Conservation (phyloP, 2,329 filamentous ascomycete genomes). For the Diplodia scrobiculata region DNA sequence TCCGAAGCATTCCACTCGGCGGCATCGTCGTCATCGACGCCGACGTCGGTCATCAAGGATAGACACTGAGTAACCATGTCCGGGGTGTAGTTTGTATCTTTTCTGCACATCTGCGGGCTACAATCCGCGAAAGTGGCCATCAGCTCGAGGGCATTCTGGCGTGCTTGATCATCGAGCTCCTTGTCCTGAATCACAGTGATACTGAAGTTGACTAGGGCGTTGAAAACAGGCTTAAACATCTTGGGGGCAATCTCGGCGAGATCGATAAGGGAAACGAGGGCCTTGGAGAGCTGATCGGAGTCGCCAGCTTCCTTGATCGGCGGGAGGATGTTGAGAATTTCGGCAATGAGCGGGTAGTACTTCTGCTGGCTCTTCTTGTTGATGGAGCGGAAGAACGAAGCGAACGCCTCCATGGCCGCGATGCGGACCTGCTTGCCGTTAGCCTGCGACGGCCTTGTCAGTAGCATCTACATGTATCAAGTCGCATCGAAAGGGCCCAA, state of each 20-base stretch:
- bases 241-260: slow-evolving; percentile 91
- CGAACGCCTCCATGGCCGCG: slow-evolving; percentile 94
- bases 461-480: slow-evolving; percentile 24
- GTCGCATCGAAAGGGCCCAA: background rate
- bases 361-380: slow-evolving; percentile 84
- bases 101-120: slow-evolving; percentile 89
- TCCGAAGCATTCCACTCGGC: slow-evolving; percentile 90
- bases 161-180: slow-evolving; percentile 82
- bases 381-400: slow-evolving; percentile 90
- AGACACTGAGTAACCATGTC: slow-evolving; percentile 99
- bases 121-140: slow-evolving; percentile 99
- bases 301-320: slow-evolving; percentile 90
- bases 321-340: slow-evolving; percentile 90
- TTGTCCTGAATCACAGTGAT: slow-evolving; percentile 95
- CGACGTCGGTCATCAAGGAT: slow-evolving; percentile 96
- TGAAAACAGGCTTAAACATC: slow-evolving; percentile 97
- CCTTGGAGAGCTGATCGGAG: slow-evolving; percentile 86
- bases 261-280: slow-evolving; percentile 87
- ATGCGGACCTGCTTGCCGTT: slow-evolving; percentile 69
- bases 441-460: background rate
- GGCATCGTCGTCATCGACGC: slow-evolving; percentile 90
- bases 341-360: slow-evolving; percentile 83
- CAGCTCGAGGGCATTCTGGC: slow-evolving; percentile 92
- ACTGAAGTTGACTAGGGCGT: slow-evolving; percentile 87
- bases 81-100: slow-evolving; percentile 84